These are phyloP conservation scores for Gelatoporia subvermispora DNA, from an alignment of 768 basidiomycete genomes.

Conservation along the genomic window DNA sequence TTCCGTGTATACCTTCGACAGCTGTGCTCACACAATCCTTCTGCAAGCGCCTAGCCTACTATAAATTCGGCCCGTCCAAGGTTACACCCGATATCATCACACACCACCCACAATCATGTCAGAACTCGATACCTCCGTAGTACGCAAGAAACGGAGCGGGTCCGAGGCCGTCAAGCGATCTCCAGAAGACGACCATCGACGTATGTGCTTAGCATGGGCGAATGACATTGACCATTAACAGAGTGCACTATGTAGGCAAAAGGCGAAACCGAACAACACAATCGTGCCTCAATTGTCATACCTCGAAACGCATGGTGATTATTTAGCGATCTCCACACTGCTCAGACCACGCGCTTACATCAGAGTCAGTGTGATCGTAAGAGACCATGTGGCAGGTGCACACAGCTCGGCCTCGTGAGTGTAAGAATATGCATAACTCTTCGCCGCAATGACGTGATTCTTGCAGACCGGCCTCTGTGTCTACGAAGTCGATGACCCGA, in stretches of 20 bases:
- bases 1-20: too few species aligned
- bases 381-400: slow-evolving; percentile 43
- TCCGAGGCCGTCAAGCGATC: slow-evolving; percentile 22
- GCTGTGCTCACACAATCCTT: too few species aligned
- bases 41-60: too few species aligned
- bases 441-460: not conserved
- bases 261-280: slow-evolving; percentile 71
- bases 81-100: slow-evolving; percentile 5
- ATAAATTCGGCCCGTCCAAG: too few species aligned
- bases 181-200: slow-evolving; percentile 48
- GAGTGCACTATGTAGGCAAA: slow-evolving; percentile 15
- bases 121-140: slow-evolving; percentile 12
- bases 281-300: slow-evolving; percentile 70
- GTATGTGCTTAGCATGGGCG: slow-evolving; percentile 10
- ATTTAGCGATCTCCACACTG: not conserved
- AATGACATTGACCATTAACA: slow-evolving; percentile 19
- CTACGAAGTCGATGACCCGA: slow-evolving; percentile 77
- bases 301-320: slow-evolving; percentile 67
- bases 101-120: slow-evolving; percentile 17
- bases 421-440: slow-evolving; percentile 1
- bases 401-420: slow-evolving; percentile 35
- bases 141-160: slow-evolving; percentile 23
- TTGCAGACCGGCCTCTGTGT: slow-evolving; percentile 73
- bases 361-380: slow-evolving; percentile 39
- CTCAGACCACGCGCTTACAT: too few species aligned